A percentile compares a stretch with the other conserved stretches of the same genome.
Conservation (phyloP, 2,329 filamentous ascomycete species). For the Bipolaris gigantea region DNA sequence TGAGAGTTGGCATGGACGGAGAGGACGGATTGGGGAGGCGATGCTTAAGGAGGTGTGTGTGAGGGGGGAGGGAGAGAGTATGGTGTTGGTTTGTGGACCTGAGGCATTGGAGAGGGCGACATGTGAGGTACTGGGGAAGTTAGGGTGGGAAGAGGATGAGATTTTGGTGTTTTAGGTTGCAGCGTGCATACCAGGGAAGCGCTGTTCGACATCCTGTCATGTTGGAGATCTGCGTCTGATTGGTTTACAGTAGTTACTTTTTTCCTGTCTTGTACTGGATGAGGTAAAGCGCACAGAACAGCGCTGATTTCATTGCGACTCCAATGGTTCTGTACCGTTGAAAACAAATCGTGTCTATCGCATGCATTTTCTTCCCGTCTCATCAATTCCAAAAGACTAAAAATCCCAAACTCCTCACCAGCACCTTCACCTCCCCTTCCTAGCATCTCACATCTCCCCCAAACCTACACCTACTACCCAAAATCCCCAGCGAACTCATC, state of each 20-base stretch:
- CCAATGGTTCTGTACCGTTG: not conserved
- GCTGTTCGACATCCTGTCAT: not conserved
- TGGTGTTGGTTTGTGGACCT: slow-evolving; percentile 82
- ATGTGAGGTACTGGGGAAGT: slow-evolving; percentile 56
- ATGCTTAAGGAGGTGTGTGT: slow-evolving; percentile 63
- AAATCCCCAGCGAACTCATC: too few species aligned
- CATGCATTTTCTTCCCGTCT: not conserved
- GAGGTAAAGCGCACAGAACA: not conserved
- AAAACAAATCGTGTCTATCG: not conserved
- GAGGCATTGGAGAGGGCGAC: slow-evolving; percentile 71
- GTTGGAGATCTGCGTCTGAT: not conserved
- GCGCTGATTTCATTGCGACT: not conserved
- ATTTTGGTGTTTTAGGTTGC: slow-evolving; percentile 69
- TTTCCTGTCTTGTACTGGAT: not conserved
- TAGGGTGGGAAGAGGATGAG: slow-evolving; percentile 74
- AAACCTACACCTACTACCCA: too few species aligned
- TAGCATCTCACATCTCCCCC: too few species aligned
- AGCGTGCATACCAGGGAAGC: not conserved
- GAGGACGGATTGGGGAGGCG: slow-evolving; percentile 66
- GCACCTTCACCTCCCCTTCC: too few species aligned
- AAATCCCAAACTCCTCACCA: not conserved
- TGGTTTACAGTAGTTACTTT: not conserved
- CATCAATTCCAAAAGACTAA: not conserved
- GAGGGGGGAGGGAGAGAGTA: slow-evolving; percentile 51
- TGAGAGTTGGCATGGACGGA: slow-evolving; percentile 67